phyloP scores from a whole-genome alignment of 2,329 filamentous ascomycete species.

The Verticillium tricorpus region DNA sequence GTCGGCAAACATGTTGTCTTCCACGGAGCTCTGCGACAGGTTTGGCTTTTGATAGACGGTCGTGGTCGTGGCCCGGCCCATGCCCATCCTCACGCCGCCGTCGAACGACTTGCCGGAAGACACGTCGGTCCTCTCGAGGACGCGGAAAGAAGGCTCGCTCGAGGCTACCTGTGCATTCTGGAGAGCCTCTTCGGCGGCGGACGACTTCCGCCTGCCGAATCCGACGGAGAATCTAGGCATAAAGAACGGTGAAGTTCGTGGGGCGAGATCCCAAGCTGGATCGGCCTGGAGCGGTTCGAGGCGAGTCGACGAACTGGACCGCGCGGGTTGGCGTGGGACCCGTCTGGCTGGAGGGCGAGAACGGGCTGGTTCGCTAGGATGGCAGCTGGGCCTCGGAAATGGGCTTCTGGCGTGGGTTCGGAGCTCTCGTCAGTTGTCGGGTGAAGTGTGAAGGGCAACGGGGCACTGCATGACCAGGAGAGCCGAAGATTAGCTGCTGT shows the following conservation, averaged over 20 bases:
- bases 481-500: neutral
- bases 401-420: neutral
- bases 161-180: constrained; percentile 44
- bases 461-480: neutral
- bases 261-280: neutral
- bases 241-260: constrained; percentile 27
- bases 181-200: constrained; percentile 47
- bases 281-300: neutral
- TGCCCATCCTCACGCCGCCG: constrained; percentile 38
- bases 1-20: constrained; percentile 55
- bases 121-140: constrained; percentile 49
- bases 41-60: constrained; percentile 27
- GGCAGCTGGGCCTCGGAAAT: neutral
- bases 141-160: constrained; percentile 46
- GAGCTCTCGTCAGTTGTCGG: neutral
- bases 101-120: constrained; percentile 44
- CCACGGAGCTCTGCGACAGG: constrained; percentile 30
- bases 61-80: constrained; percentile 31
- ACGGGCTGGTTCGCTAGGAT: neutral
- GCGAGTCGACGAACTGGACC: neutral
- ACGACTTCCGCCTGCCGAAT: constrained; percentile 57
- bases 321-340: neutral
- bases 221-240: constrained; percentile 61
- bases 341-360: neutral
- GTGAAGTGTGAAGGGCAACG: neutral